phyloP scores from a whole-genome alignment of 1,284 basidiomycete species.

The Vanrija sp. region DNA sequence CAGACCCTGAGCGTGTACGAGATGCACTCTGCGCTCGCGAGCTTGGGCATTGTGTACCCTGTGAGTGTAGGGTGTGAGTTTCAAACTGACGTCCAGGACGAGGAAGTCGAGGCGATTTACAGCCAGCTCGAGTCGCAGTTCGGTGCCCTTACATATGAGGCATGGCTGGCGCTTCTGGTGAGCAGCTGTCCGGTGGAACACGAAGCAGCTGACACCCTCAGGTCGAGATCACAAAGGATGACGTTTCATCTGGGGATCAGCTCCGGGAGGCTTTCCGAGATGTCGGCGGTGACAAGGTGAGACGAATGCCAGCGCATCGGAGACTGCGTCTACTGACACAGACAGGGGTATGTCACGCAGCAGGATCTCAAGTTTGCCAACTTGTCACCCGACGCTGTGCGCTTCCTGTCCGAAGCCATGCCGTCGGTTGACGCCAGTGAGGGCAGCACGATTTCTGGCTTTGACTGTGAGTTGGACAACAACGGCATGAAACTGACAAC shows the following conservation, averaged over 20 bases:
- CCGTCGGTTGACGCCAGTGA: slow-evolving; percentile 17
- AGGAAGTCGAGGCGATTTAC: slow-evolving; percentile 82
- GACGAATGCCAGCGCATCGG: slow-evolving; percentile 17
- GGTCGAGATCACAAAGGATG: slow-evolving; percentile 88
- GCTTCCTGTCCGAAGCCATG: slow-evolving; percentile 64
- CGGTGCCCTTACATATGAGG: slow-evolving; percentile 86
- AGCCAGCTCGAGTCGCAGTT: slow-evolving; percentile 77
- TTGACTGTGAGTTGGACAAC: slow-evolving; percentile 39
- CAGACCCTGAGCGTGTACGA: slow-evolving; percentile 73
- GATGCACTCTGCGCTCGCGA: slow-evolving; percentile 87
- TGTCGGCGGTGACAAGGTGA: slow-evolving; percentile 82
- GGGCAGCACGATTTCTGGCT: slow-evolving; percentile 9
- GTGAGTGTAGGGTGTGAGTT: slow-evolving; percentile 49
- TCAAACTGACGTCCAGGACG: slow-evolving; percentile 56
- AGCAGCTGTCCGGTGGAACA: too few relatives aligned
- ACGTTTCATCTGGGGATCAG: slow-evolving; percentile 88
- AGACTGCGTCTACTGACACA: background rate
- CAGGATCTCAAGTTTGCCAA: slow-evolving; percentile 85
- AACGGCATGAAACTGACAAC: background rate
- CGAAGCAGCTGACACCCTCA: slow-evolving; percentile 39
- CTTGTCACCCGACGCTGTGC: slow-evolving; percentile 70
- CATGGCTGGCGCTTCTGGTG: slow-evolving; percentile 90
- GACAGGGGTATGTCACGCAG: slow-evolving; percentile 71
- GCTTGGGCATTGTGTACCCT: slow-evolving; percentile 88
- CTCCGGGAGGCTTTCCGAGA: slow-evolving; percentile 90